Base-by-base conservation (phyloP, 2,329 filamentous ascomycete genomes). In the Fusarium tanahbumbuense region DNA sequence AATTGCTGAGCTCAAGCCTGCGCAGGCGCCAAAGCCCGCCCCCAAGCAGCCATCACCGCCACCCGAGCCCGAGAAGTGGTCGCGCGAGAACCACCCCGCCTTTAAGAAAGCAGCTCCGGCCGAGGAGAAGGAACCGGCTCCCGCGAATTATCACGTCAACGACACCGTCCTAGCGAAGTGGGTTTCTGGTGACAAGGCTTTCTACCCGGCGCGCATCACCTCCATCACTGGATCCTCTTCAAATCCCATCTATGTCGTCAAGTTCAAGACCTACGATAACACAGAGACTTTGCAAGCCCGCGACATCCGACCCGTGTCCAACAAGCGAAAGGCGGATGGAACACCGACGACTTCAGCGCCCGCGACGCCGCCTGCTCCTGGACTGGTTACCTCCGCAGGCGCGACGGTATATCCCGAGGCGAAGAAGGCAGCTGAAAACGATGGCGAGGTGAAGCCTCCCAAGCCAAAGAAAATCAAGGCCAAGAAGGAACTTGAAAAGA, bases 211-310 rank as follows among this genome's bases (percentile, higher is more conserved):
- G 44, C 91, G 93, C 76, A 97, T 99, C 80, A 95, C 93, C 54
- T 94, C 92, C 55, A 94, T 98, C 75, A 98, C 95, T 23, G 96
- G 96, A 62, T 97, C 94, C 11, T 91, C 91, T n/a, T 92, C 90
- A 45, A 92, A 93, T 55, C 95, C 94, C 37, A 93, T 98, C 69
- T 99, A 98, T 79, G 92, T 93, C 49, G 94, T 99, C 80, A 96
- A 92, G 74, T 99, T 98, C 85, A 95, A 97, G 82, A 93, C 89
- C 76, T 98, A 98, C 82, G 89, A 91, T 69, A 93, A 88, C 23
- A 93, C 91, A 47, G 94, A 97, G 80, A 96, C 92, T 34, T 82
- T 97, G 65, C 88, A 91, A 64, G 89, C 92, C 67, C 91, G 92
- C 80, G 94, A 98, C 76, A 93, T 98, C 71, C 91, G 93, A 75